Percentiles rank a stretch among this genome's conserved stretches.
Conservation (phyloP, 225 moss, liverwort and hornwort genomes). For the Ulota crispa region DNA sequence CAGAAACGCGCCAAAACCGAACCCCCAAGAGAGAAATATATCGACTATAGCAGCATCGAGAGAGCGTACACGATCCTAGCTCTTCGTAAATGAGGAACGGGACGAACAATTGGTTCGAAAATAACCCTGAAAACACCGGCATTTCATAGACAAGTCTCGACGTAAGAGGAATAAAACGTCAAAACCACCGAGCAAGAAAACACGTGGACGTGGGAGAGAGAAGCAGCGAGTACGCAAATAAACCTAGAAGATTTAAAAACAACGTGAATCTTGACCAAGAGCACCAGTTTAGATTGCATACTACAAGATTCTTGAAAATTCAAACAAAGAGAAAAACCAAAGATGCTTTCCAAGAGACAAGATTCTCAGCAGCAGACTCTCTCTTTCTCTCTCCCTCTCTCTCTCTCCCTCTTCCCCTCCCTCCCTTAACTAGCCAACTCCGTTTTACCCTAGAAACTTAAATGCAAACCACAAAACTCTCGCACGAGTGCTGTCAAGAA, state of each 20-base stretch:
- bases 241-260: conserved; percentile 13
- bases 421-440: background rate
- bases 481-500: background rate
- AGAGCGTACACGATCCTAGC: background rate
- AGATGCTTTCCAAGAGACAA: background rate
- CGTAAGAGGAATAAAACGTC: background rate
- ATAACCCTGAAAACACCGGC: background rate
- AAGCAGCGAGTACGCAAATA: background rate
- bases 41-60: background rate
- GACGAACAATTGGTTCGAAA: background rate
- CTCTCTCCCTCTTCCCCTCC: background rate
- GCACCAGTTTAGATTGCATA: conserved; percentile 5
- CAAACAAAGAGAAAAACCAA: background rate
- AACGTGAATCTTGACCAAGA: conserved; percentile 28
- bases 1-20: conserved; percentile 17
- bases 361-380: conserved; percentile 14
- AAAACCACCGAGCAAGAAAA: background rate
- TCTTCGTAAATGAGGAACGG: background rate
- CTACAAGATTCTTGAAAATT: background rate
- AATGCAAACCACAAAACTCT: background rate
- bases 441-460: conserved; percentile 1
- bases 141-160: background rate
- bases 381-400: conserved; percentile 5
- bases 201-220: background rate
- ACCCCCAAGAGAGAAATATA: background rate